Conservation (phyloP, 2,329 filamentous ascomycete genomes). For the Pestalotiopsis sp. region DNA sequence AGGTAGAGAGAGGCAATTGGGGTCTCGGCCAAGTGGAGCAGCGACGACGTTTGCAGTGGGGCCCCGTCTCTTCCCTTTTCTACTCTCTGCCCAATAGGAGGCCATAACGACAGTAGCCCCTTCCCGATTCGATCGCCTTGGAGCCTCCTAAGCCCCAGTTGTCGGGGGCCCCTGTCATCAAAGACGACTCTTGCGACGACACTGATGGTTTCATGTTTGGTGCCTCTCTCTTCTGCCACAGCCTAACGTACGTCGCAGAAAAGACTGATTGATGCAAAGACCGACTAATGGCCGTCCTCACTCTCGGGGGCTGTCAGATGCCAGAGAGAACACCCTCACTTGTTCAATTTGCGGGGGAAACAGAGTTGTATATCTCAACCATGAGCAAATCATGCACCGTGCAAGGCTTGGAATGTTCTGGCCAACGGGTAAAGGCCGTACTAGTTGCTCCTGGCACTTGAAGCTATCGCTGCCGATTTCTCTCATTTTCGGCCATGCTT, state of each 20-base stretch:
- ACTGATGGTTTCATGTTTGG: slow-evolving; percentile 14
- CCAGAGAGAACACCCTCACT: not conserved
- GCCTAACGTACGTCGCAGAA: not conserved
- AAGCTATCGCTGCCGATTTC: not conserved
- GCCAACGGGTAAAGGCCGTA: not conserved
- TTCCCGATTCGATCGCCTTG: slow-evolving; percentile 1
- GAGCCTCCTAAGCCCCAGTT: slow-evolving; percentile 2
- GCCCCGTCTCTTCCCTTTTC: not conserved
- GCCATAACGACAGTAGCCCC: not conserved
- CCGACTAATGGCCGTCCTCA: not conserved
- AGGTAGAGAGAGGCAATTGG: not conserved
- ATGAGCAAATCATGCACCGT: not conserved
- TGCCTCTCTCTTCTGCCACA: not conserved
- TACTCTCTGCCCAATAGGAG: not conserved
- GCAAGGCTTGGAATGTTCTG: not conserved
- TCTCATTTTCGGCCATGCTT: not conserved
- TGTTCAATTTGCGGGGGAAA: not conserved
- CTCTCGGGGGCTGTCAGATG: not conserved
- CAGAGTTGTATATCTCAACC: not conserved
- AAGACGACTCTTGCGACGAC: slow-evolving; percentile 5
- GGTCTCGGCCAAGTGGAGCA: not conserved
- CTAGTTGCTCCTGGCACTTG: not conserved
- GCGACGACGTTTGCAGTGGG: not conserved
- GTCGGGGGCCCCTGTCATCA: slow-evolving; percentile 6
- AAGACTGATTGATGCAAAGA: not conserved